Evolutionary conservation across 371 early-diverging fungal genomes (phyloP), one percentile per base, ranked within the genome.

Genomic region (Syncephalastrum sp.): DNA sequence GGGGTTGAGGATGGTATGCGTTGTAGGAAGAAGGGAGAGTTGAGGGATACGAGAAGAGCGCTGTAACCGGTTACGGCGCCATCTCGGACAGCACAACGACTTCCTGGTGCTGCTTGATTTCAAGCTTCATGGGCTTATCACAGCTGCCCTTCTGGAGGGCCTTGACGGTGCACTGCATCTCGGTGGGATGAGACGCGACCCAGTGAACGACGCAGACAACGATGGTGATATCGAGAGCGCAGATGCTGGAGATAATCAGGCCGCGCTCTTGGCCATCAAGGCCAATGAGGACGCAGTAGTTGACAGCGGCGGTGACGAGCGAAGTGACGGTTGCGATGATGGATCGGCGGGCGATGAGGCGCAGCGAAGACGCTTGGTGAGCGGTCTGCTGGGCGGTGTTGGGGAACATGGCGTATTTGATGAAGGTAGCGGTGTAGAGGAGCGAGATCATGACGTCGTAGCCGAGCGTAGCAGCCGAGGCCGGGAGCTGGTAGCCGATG

Each of bases 381-480:
- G 63, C 52, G 3, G 70, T 65, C 43, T 65, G 66, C 48, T 63
- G 61, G 1, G 60, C 52, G 5, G 60, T 56, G 47, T 56, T 65
- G 44, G 70, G 70, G 53, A 57, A 63, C 45, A 69, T 51, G 42
- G 68, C 47, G 29, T 65, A 70, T 13, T 71, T 70, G 59, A 69
- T 60, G 50, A 75, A 79, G 54, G 72, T 65, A 16, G 61, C 49
- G 0, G 74, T 63, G 47, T 67, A 67, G 57, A 72, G 63, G n/a
- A 58, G 54, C n/a, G 69, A 72, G 59, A 79, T 68, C 47, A 79
- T 48, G 19, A 63, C 56, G 42, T 75, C 79, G 52, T 75, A 75
- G 27, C 60, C 54, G 19, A 75, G 63, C 23, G 67, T 55, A 3
- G 75, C 62, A 33, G 72, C 58, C 2, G 75, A 66, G 5, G 79